Evolutionary conservation across 2,329 filamentous ascomycete species (phyloP).

Genomic region (Calonectria leucothoes): DNA sequence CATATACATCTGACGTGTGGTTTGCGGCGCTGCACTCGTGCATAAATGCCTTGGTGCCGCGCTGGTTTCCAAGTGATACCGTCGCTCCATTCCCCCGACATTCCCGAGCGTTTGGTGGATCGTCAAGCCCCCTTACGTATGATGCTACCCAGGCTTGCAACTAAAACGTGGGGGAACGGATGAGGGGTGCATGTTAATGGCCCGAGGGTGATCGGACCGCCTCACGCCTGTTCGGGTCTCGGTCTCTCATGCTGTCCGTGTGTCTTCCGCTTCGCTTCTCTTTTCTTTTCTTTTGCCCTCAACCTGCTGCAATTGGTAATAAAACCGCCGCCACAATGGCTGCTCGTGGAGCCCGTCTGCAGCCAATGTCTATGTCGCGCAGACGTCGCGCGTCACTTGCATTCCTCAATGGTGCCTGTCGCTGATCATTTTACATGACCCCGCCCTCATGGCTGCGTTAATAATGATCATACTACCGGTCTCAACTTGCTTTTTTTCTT

Average conservation of each 20-base stretch:
- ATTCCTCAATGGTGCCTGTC: background rate
- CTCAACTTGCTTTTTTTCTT: background rate
- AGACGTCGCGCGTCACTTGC: background rate
- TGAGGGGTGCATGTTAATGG: slow-evolving; percentile 23
- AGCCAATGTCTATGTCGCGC: background rate
- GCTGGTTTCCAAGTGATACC: background rate
- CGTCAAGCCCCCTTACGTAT: slow-evolving; percentile 11
- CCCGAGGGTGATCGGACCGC: slow-evolving; percentile 10
- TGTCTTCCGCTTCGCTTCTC: background rate
- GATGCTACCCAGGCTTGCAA: slow-evolving; percentile 13
- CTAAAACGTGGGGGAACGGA: slow-evolving; percentile 26
- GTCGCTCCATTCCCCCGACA: slow-evolving; percentile 11
- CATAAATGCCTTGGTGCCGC: background rate
- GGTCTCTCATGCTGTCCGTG: background rate
- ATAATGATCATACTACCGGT: background rate
- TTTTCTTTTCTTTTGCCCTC: background rate
- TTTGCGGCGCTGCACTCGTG: background rate
- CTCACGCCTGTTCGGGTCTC: background rate
- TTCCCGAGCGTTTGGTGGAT: slow-evolving; percentile 20
- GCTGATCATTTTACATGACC: background rate
- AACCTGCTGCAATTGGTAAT: background rate
- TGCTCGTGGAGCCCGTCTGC: background rate
- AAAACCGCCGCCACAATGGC: background rate
- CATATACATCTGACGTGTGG: slow-evolving; percentile 8
- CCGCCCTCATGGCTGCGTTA: background rate